phyloP scores from a whole-genome alignment of 2,329 filamentous ascomycete genomes.

The Scedosporium dehoogii region DNA sequence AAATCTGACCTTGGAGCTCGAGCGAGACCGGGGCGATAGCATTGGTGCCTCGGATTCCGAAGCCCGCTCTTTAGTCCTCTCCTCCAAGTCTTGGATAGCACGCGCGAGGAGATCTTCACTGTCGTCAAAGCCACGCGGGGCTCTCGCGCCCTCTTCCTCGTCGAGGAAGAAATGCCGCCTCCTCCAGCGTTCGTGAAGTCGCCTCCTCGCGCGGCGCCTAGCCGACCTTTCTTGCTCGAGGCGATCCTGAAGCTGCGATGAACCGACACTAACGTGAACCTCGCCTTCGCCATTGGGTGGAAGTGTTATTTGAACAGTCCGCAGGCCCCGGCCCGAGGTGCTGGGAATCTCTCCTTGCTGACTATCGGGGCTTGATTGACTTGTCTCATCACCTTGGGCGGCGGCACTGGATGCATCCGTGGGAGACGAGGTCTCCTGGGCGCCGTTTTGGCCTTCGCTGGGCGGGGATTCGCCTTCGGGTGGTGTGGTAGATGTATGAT shows the following conservation, averaged over 20 bases:
- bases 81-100: conserved; percentile 12
- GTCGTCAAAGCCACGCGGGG: conserved; percentile 53
- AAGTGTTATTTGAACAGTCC: conserved; percentile 4
- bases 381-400: not conserved
- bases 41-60: conserved; percentile 22
- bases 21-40: conserved; percentile 47
- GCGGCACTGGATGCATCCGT: not conserved
- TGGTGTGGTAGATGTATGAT: not conserved
- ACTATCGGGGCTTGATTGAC: not conserved
- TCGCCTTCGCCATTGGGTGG: conserved; percentile 2
- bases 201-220: conserved; percentile 28
- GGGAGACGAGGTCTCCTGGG: not conserved
- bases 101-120: conserved; percentile 44
- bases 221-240: conserved; percentile 3
- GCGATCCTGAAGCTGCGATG: conserved; percentile 1
- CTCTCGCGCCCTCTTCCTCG: conserved; percentile 66
- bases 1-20: conserved; percentile 71
- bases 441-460: not conserved
- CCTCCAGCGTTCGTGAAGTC: conserved; percentile 63
- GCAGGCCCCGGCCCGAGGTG: not conserved
- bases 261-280: conserved; percentile 3
- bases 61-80: conserved; percentile 19
- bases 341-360: not conserved
- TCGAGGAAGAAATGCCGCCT: conserved; percentile 74
- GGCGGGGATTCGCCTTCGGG: conserved; percentile 1